Evolutionary conservation across 257 asterid species (phyloP).

Genomic region (Solanum chiquidenum): DNA sequence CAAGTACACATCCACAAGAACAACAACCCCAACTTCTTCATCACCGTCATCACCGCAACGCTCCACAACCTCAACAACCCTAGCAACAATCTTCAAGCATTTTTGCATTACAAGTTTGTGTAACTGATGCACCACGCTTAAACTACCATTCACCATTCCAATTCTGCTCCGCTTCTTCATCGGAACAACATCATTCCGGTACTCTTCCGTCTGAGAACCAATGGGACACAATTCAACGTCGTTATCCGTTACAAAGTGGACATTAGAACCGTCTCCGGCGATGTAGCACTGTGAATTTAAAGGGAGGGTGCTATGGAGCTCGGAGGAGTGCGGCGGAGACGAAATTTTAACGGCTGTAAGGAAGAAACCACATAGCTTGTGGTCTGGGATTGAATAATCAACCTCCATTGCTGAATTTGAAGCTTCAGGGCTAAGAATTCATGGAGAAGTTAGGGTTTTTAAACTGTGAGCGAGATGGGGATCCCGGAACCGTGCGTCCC

Average conservation of each 20-base stretch:
- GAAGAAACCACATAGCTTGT: conserved; percentile 77
- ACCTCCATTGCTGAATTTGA: not conserved
- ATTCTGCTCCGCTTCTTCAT: conserved; percentile 46
- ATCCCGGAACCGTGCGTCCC: not conserved
- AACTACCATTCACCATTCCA: conserved; percentile 73
- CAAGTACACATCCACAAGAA: conserved; percentile 76
- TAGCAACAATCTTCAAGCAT: conserved; percentile 49
- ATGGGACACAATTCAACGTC: conserved; percentile 38
- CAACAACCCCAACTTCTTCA: conserved; percentile 46
- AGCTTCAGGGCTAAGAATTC: not conserved
- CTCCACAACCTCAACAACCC: conserved; percentile 24
- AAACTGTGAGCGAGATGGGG: not conserved
- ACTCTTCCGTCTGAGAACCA: not conserved
- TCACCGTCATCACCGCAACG: conserved; percentile 1
- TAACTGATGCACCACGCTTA: conserved; percentile 65
- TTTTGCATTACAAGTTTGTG: conserved; percentile 43
- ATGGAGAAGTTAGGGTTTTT: not conserved
- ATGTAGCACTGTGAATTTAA: conserved; percentile 37
- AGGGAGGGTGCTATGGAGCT: conserved; percentile 2
- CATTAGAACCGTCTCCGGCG: conserved; percentile 23
- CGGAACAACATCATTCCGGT: not conserved
- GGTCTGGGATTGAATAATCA: conserved; percentile 9
- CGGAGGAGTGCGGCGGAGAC: conserved; percentile 7
- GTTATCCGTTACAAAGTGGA: conserved; percentile 24
- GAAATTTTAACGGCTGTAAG: conserved; percentile 29